A percentile compares a stretch with the other conserved stretches of the same genome.
These are phyloP conservation scores for Coffea eugenioides DNA, from an alignment of 257 asterid genomes.

Conservation along the genomic window DNA sequence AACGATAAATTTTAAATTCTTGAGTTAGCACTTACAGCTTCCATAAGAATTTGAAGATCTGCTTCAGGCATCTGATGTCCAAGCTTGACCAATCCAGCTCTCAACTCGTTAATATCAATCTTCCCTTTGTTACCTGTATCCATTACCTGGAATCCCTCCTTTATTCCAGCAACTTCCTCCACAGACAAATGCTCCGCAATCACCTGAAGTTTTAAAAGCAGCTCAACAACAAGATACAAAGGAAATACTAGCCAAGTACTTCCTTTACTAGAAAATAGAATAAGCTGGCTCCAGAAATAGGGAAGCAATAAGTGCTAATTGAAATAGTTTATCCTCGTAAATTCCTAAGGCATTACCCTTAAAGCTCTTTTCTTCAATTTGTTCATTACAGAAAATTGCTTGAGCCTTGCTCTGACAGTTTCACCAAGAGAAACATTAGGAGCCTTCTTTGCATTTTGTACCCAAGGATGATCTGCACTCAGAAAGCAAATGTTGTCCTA, in stretches of 20 bases:
- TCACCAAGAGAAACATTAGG: conserved; percentile 50
- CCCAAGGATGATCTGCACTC: conserved; percentile 50
- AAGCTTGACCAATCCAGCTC: conserved; percentile 37
- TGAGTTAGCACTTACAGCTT: conserved; percentile 31
- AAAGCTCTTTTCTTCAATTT: conserved; percentile 54
- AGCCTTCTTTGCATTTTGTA: conserved; percentile 49
- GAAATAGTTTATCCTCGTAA: neutral
- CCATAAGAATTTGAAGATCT: conserved; percentile 45
- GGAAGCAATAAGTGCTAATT: conserved; percentile 3
- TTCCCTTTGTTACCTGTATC: conserved; percentile 42
- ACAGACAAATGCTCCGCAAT: conserved; percentile 47
- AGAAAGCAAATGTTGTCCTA: neutral
- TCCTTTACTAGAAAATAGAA: neutral
- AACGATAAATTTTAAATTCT: neutral
- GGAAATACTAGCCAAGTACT: neutral
- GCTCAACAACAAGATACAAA: conserved; percentile 5
- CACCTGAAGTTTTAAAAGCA: conserved; percentile 30
- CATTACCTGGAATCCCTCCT: conserved; percentile 42
- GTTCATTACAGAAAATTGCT: conserved; percentile 51
- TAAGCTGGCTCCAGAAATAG: neutral
- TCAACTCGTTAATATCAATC: conserved; percentile 43
- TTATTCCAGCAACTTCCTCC: conserved; percentile 48
- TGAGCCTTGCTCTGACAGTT: conserved; percentile 48
- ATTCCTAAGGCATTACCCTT: conserved; percentile 31
- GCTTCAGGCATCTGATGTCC: conserved; percentile 43